Evolutionary conservation across 306 rosid genomes (phyloP), one percentile per base, ranked within the genome.

Genomic region (Rosa multiflora): DNA sequence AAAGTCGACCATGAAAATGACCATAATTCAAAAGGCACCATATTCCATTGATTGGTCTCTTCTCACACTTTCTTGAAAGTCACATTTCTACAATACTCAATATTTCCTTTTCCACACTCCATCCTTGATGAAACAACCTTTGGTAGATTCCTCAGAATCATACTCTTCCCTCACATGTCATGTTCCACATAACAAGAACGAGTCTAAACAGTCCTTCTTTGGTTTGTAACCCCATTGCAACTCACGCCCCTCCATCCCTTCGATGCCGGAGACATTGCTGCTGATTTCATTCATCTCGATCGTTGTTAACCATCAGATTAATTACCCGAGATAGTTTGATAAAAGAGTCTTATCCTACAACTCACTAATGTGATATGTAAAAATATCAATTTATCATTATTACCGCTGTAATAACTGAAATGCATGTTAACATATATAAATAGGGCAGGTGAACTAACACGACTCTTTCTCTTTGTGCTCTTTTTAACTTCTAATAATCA

Each of bases 111-210:
- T 20, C 9, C 59, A 32, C 51, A 4, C 59, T 1, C 62, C 79
- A 87, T 72, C 83, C 32, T 1, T 29, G 32, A 86, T 76, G 3
- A 59, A 26, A 26, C 29, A 26, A 26, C 29, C 29, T 26, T 73
- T 5, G 49, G 80, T 71, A 88, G 91, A 87, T 87, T 82, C 87
- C 77, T 2, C 29, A 47, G 91, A 85, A 89, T 87, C 85, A 84
- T 85, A 62, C 91, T 85, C 69, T 81, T 37, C 67, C 78, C 61
- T 55, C 74, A 52, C 32, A 58, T 61, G 2, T 78, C 73, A 61
- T 74, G 62, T 79, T 46, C 42, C 20, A 43, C 70, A 29, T 4
- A 35, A 61, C 53, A 32, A 17, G 59, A 53, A 53, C 59, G 6
- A 53, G 59, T 53, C 59, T 53, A 18, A 17, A 53, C 59, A 18